These are phyloP conservation scores for Beauveria varroae DNA, from an alignment of 2,329 filamentous ascomycete genomes.

Conservation along the genomic window DNA sequence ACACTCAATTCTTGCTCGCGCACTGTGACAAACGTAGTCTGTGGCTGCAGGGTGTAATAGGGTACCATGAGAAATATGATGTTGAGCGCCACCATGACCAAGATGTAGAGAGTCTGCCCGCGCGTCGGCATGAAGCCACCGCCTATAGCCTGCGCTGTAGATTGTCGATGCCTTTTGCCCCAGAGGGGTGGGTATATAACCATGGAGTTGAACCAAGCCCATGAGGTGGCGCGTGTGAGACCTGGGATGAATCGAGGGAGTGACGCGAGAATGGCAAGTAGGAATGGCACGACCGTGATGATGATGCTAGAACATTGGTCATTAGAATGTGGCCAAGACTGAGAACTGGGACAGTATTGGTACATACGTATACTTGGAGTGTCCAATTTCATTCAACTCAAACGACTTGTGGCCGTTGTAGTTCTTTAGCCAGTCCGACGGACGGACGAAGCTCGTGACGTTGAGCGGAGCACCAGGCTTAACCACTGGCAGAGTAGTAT, in stretches of 20 bases:
- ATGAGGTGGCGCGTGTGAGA: conserved; percentile 18
- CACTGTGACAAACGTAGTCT: conserved; percentile 19
- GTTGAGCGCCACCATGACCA: conserved; percentile 26
- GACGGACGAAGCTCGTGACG: conserved; percentile 23
- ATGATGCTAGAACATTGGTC: conserved; percentile 10
- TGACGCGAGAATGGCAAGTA: conserved; percentile 25
- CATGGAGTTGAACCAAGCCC: conserved; percentile 23
- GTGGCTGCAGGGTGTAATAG: conserved; percentile 21
- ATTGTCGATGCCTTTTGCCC: conserved; percentile 26
- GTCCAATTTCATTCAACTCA: conserved; percentile 34
- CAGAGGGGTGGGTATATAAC: conserved; percentile 24
- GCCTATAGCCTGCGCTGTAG: conserved; percentile 17
- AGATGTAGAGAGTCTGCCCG: conserved; percentile 28
- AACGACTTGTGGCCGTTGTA: conserved; percentile 47
- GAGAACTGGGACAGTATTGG: not conserved
- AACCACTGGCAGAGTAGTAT: conserved; percentile 18
- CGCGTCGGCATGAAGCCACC: conserved; percentile 25
- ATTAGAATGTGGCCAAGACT: not conserved
- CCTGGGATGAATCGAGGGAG: conserved; percentile 28
- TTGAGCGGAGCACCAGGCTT: conserved; percentile 21
- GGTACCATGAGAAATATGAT: conserved; percentile 25
- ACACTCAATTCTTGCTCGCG: conserved; percentile 23
- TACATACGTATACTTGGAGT: conserved; percentile 18
- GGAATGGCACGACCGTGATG: conserved; percentile 22
- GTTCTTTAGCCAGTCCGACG: conserved; percentile 26